Evolutionary conservation across 2,329 filamentous ascomycete species (phyloP), one percentile per base, ranked within the genome.

Genomic region (Hansfordia pulvinata): DNA sequence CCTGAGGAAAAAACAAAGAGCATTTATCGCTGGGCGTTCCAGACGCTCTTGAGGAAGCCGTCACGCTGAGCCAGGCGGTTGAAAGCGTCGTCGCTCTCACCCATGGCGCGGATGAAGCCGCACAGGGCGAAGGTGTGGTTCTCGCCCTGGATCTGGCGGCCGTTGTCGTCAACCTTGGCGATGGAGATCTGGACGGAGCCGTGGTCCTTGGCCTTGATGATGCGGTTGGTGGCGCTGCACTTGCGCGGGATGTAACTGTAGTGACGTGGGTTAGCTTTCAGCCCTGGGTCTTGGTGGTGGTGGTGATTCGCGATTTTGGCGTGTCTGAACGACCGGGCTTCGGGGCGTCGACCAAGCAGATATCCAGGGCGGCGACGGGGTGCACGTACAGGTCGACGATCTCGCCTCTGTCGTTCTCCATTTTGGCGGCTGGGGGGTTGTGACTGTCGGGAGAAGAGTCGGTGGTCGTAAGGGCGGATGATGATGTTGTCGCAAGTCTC

Each of bases 121-220:
- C 81, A 93, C 42, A 98, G 80, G 48, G 90, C 88, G 60, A 93
- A 98, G 56, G 83, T 77, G 64, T 94, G 81, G 77, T 86, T 93
- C 70, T 94, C 90, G 63, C 88, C 85, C 46, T 83, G 84, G 66
- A 76, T 53, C 44, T 86, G 85, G 51, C 86, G 83, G 59, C 90
- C 90, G 69, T 86, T 92, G 78, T 98, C 90, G 63, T 96, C 88
- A 50, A 98, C 90, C 72, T 94, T 96, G 62, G 79, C 88, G 57
- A 98, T 70, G 50, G 79, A 83, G 63, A 98, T 84, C 67, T 98
- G 90, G 50, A 96, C 90, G 39, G 83, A 93, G 51, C 84, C 88
- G 75, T 98, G 90, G 69, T 98, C 90, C 72, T 96, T 94, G 71
- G 90, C 85, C 73, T 94, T 94, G 78, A 98, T 96, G 74, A 96